Percentiles rank a stretch among this genome's conserved stretches.
Evolutionary conservation across 495 filamentous ascomycete species (phyloP).

Genomic region (Penicillium goetzii): DNA sequence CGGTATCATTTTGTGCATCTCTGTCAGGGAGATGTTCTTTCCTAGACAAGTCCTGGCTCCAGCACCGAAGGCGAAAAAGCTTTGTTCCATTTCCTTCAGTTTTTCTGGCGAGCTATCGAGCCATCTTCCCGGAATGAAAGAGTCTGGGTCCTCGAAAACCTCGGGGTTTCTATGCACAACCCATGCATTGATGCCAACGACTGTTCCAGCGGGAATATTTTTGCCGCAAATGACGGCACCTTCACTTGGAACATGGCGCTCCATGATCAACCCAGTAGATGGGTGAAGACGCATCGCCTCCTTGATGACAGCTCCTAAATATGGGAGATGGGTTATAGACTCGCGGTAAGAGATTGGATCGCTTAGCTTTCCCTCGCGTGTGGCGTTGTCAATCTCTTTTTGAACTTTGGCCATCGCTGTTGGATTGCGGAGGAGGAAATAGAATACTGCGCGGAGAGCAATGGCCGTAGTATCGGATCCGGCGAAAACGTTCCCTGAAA

Average conservation of each 20-base stretch:
- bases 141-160: slow-evolving; percentile 30
- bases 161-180: slow-evolving; percentile 30
- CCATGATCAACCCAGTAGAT: slow-evolving; percentile 62
- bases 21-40: slow-evolving; percentile 74
- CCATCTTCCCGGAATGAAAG: slow-evolving; percentile 38
- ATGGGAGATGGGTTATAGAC: slow-evolving; percentile 48
- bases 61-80: slow-evolving; percentile 59
- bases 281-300: slow-evolving; percentile 65
- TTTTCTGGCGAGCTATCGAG: slow-evolving; percentile 23
- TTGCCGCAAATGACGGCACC: slow-evolving; percentile 56
- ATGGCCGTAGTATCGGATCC: slow-evolving; percentile 64
- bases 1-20: slow-evolving; percentile 81
- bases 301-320: slow-evolving; percentile 58
- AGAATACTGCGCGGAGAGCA: slow-evolving; percentile 61
- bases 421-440: slow-evolving; percentile 60
- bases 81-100: slow-evolving; percentile 30
- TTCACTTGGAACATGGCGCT: slow-evolving; percentile 62
- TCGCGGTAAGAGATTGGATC: slow-evolving; percentile 48
- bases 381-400: slow-evolving; percentile 57
- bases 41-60: slow-evolving; percentile 68
- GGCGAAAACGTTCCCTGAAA: slow-evolving; percentile 40
- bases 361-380: slow-evolving; percentile 22
- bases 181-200: slow-evolving; percentile 57
- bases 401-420: slow-evolving; percentile 47
- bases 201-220: slow-evolving; percentile 57